Conservation (phyloP, 2,329 filamentous ascomycete genomes). For the Beauveria sp. region DNA sequence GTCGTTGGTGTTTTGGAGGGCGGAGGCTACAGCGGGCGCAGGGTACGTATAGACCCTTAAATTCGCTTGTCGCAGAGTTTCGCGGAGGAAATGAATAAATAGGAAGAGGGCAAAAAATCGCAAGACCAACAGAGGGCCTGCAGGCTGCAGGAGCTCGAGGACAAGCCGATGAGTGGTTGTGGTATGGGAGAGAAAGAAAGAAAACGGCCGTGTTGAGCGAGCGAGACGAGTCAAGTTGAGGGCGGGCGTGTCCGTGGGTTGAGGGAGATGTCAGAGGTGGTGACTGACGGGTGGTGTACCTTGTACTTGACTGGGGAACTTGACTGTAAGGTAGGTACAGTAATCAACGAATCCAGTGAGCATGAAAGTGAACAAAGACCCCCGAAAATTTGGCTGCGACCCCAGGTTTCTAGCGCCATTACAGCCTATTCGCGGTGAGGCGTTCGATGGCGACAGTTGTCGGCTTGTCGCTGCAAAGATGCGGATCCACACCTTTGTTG, state of each 20-base stretch:
- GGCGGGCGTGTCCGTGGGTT: not conserved
- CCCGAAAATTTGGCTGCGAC: not conserved
- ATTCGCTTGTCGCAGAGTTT: not conserved
- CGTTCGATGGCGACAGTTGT: not conserved
- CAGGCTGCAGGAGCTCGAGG: not conserved
- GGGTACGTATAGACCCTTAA: not conserved
- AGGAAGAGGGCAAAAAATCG: not conserved
- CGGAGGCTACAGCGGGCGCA: not conserved
- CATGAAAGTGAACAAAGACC: not conserved
- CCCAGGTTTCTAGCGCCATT: not conserved
- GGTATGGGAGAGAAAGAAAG: not conserved
- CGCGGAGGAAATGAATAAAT: not conserved
- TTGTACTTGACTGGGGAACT: too few species aligned
- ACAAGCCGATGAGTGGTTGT: conserved; percentile 1
- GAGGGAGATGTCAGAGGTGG: not conserved
- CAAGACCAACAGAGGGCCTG: conserved; percentile 12
- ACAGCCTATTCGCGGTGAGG: not conserved
- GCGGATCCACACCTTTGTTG: too few species aligned
- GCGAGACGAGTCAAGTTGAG: conserved; percentile 6
- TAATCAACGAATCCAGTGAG: too few species aligned
- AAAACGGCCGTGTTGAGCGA: not conserved
- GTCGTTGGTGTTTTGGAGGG: conserved; percentile 6
- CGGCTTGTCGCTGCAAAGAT: too few species aligned
- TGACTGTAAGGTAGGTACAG: not conserved
- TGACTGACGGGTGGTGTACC: not conserved